phyloP scores from a whole-genome alignment of 176 grass and related monocot genomes.

The Ensete glaucum region DNA sequence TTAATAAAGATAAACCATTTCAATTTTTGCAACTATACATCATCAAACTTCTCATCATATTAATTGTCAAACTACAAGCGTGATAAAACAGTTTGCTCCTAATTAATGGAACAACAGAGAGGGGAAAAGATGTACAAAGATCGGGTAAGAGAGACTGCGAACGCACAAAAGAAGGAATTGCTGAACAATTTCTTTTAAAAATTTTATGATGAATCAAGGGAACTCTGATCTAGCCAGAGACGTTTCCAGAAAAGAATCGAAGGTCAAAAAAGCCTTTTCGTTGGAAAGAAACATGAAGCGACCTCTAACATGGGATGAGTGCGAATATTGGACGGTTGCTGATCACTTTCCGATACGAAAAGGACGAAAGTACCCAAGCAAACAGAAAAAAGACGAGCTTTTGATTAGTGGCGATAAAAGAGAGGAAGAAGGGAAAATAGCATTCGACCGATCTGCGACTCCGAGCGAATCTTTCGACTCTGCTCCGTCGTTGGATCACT shows the following conservation, averaged over 20 bases:
- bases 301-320: neutral
- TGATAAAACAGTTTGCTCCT: neutral
- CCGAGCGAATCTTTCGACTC: neutral
- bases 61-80: neutral
- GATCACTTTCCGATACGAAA: slow-evolving; percentile 1
- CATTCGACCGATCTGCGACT: neutral
- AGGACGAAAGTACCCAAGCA: slow-evolving; percentile 4
- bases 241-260: neutral
- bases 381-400: slow-evolving; percentile 6
- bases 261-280: neutral
- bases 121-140: neutral
- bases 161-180: neutral
- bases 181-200: neutral
- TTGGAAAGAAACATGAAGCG: neutral
- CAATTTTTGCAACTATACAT: too few relatives aligned
- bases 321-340: neutral
- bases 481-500: neutral
- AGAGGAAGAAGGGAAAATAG: neutral
- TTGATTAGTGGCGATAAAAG: too few relatives aligned
- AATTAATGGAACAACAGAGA: neutral
- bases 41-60: neutral
- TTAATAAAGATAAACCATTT: too few relatives aligned
- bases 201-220: neutral
- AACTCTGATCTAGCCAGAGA: neutral
- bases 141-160: too few relatives aligned